A percentile compares a stretch with the other conserved stretches of the same genome.
phyloP scores from a whole-genome alignment of 352 stramenopile genomes.

The Phytophthora pluvialis region DNA sequence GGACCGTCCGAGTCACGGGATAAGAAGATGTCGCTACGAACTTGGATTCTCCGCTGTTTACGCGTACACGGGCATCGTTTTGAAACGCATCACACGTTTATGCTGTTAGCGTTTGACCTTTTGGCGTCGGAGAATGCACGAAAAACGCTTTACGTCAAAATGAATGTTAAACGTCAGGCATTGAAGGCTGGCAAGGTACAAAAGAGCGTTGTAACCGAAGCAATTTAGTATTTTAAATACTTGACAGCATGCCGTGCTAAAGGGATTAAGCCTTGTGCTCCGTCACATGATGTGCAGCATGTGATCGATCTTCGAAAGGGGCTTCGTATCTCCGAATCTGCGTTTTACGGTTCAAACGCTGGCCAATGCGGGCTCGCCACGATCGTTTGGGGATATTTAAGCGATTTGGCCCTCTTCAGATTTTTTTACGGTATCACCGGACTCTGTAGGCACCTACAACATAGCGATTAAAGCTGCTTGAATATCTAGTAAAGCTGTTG shows the following conservation, averaged over 20 bases:
- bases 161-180: conserved; percentile 4
- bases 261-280: conserved; percentile 3
- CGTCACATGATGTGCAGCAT: not conserved
- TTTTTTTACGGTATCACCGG: conserved; percentile 31
- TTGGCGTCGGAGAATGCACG: conserved; percentile 12
- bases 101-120: conserved; percentile 35
- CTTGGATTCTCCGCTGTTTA: conserved; percentile 24
- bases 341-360: conserved; percentile 27
- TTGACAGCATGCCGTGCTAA: not conserved
- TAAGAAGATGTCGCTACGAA: conserved; percentile 6
- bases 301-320: conserved; percentile 25
- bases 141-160: conserved; percentile 22
- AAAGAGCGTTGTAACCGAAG: not conserved
- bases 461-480: not conserved
- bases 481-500: not conserved
- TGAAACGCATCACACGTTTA: conserved; percentile 30
- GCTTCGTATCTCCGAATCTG: conserved; percentile 5
- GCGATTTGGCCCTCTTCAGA: conserved; percentile 24
- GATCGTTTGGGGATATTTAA: conserved; percentile 30
- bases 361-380: conserved; percentile 12
- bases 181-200: not conserved
- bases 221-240: conserved; percentile 21
- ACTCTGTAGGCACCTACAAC: no score
- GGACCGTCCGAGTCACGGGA: not conserved
- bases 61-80: conserved; percentile 18